phyloP scores from a whole-genome alignment of 1,284 basidiomycete genomes.

The Pseudozyma thailandica region DNA sequence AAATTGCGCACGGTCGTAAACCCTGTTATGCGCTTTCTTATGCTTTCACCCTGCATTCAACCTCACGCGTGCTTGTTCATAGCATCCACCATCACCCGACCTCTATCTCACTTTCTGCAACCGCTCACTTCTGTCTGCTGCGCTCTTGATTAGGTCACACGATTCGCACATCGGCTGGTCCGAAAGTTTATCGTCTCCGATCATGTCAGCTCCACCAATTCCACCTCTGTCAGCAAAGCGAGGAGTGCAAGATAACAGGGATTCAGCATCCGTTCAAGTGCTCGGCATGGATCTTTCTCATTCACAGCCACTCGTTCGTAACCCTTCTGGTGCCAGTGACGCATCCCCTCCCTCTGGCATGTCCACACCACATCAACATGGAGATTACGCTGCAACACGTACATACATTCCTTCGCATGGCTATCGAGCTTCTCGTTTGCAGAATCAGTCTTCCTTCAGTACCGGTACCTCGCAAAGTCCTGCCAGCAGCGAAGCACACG shows the following conservation, averaged over 20 bases:
- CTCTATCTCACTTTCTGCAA: not conserved
- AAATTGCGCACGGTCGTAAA: not conserved
- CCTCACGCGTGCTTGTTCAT: not conserved
- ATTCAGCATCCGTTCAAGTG: slow-evolving; percentile 33
- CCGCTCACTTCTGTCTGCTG: too few relatives aligned
- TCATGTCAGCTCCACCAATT: slow-evolving; percentile 5
- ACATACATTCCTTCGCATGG: slow-evolving; percentile 31
- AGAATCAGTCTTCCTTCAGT: slow-evolving; percentile 42
- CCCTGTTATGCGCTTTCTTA: not conserved
- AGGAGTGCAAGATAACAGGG: slow-evolving; percentile 10
- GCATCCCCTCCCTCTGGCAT: slow-evolving; percentile 18
- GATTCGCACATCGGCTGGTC: too few relatives aligned
- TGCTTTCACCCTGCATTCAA: not conserved
- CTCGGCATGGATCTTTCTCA: slow-evolving; percentile 32
- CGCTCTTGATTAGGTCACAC: too few relatives aligned
- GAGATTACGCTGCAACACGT: slow-evolving; percentile 29
- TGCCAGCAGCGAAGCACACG: slow-evolving; percentile 35
- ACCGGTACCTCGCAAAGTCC: slow-evolving; percentile 29
- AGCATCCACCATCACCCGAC: not conserved
- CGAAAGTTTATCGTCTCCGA: not conserved
- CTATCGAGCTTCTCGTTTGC: slow-evolving; percentile 21
- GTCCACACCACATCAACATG: slow-evolving; percentile 30
- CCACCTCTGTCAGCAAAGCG: slow-evolving; percentile 22
- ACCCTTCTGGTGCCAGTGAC: slow-evolving; percentile 27
- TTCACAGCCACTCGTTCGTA: slow-evolving; percentile 25